Percentiles rank a stretch among this genome's conserved stretches.
Evolutionary conservation across 31 red algal species (phyloP).

Genomic region (Endocladia muricata): DNA sequence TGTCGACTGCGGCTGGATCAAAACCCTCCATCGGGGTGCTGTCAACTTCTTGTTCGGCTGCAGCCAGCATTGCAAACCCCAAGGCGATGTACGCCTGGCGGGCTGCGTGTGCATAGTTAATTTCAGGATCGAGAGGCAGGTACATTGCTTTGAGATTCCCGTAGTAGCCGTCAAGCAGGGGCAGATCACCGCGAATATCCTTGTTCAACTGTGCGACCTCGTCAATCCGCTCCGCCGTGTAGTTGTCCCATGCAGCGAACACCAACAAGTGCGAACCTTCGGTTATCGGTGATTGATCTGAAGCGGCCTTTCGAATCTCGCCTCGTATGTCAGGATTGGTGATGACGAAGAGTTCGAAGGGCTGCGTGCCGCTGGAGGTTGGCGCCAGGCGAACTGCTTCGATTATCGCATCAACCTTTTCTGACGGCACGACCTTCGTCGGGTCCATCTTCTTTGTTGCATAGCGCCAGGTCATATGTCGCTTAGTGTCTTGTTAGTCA

Average conservation of each 20-base stretch:
- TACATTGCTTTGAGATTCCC: too few relatives aligned
- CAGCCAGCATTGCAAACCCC: neutral
- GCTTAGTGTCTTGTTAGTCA: too few relatives aligned
- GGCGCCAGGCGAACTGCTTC: neutral
- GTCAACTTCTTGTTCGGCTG: neutral
- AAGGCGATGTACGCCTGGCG: constrained; percentile 1
- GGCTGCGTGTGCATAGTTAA: constrained; percentile 1
- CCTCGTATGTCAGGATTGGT: neutral
- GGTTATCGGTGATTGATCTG: neutral
- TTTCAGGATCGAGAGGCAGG: neutral
- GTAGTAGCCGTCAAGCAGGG: too few relatives aligned
- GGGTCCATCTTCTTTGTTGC: too few relatives aligned
- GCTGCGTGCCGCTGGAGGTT: constrained; percentile 2
- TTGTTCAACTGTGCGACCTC: neutral
- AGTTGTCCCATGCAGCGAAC: constrained; percentile 15
- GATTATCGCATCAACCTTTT: constrained; percentile 2
- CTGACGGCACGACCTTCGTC: neutral
- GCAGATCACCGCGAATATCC: neutral
- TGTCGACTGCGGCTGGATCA: constrained; percentile 1
- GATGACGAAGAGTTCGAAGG: constrained; percentile 13
- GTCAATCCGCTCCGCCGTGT: constrained; percentile 4
- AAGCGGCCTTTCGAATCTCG: neutral
- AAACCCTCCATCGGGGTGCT: constrained; percentile 11
- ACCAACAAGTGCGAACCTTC: constrained; percentile 8
- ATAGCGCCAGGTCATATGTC: too few relatives aligned